A percentile compares a stretch with the other conserved stretches of the same genome.
Conservation (phyloP, 139 green algal genomes). For the Nannochloris sp. region DNA sequence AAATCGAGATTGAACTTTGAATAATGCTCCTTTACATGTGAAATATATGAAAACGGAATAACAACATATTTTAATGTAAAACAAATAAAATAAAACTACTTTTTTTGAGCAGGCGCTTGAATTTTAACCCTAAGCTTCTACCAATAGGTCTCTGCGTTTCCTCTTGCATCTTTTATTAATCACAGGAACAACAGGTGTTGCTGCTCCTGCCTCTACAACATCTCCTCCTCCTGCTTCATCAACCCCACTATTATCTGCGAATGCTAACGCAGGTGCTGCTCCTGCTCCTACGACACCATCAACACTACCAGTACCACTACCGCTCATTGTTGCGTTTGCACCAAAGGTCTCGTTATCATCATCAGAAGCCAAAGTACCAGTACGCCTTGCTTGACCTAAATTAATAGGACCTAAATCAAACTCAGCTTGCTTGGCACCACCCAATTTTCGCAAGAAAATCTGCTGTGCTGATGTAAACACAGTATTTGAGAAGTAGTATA, state of each 20-base stretch:
- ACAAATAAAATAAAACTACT: too few relatives aligned
- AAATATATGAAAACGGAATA: too few relatives aligned
- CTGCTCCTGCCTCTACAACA: neutral
- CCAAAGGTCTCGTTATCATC: neutral
- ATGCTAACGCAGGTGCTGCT: neutral
- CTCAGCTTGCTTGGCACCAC: conserved; percentile 37
- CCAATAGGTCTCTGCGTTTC: conserved; percentile 25
- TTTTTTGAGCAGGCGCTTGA: too few relatives aligned
- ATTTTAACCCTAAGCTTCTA: neutral
- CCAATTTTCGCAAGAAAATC: conserved; percentile 76
- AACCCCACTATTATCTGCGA: neutral
- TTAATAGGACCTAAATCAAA: conserved; percentile 37
- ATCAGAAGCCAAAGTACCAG: conserved; percentile 8
- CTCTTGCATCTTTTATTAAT: conserved; percentile 38
- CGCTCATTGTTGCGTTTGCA: neutral
- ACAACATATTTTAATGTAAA: too few relatives aligned
- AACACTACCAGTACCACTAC: neutral
- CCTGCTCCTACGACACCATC: neutral
- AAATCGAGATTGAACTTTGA: too few relatives aligned
- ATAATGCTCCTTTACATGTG: too few relatives aligned
- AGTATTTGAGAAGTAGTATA: conserved; percentile 92
- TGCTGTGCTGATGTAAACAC: conserved; percentile 57
- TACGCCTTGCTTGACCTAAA: conserved; percentile 36
- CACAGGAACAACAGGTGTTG: neutral
- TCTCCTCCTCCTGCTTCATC: neutral